phyloP scores from a whole-genome alignment of 257 asterid species.

The Anisodus tanguticus region DNA sequence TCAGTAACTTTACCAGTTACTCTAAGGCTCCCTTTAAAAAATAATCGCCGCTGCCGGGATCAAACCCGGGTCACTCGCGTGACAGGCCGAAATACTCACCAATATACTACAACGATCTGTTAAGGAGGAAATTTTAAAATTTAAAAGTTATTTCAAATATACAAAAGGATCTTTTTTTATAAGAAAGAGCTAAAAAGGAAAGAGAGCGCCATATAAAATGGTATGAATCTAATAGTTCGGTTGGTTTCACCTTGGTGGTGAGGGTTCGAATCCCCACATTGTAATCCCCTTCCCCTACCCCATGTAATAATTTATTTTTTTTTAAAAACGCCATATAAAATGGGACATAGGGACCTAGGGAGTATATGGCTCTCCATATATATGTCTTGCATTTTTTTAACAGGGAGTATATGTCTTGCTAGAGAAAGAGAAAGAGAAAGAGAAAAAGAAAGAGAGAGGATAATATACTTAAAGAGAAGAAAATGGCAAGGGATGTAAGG shows the following conservation, averaged over 20 bases:
- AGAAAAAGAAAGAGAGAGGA: not conserved
- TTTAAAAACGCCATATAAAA: no score
- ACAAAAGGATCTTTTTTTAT: not conserved
- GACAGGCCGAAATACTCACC: no score
- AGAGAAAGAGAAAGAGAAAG: not conserved
- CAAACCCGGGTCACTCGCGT: no score
- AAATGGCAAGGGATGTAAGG: slow-evolving; percentile 55
- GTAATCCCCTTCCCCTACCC: no score
- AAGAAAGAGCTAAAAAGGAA: not conserved
- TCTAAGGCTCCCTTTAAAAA: no score
- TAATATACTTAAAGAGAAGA: not conserved
- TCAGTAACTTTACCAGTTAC: no score
- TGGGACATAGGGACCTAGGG: not conserved
- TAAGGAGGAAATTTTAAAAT: not conserved
- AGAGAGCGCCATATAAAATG: not conserved
- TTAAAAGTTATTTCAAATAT: not conserved
- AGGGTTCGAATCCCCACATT: no score
- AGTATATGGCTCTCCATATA: not conserved
- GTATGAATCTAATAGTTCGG: no score
- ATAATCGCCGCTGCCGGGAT: no score
- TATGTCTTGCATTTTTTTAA: not conserved
- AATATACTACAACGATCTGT: no score
- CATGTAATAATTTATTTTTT: no score
- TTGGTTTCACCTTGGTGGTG: no score
- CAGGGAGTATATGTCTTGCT: not conserved